Conservation (phyloP, 2,329 filamentous ascomycete species). For the Ambrosiella xylebori region DNA sequence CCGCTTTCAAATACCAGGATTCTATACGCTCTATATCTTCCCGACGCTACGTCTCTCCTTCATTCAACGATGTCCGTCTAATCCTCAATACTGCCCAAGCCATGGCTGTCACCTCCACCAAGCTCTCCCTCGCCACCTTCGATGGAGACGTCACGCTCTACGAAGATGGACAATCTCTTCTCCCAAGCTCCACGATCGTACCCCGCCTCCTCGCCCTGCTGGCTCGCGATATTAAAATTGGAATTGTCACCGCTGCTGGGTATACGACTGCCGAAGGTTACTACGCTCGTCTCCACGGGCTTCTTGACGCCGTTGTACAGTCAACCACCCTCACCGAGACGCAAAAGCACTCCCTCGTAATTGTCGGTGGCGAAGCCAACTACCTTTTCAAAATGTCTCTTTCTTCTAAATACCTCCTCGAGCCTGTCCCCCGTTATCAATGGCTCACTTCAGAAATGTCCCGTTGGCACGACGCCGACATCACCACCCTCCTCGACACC, state of each 20-base stretch:
- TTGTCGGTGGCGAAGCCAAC: slow-evolving; percentile 93
- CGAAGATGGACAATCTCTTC: slow-evolving; percentile 68
- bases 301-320: slow-evolving; percentile 59
- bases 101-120: slow-evolving; percentile 57
- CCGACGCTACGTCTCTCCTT: slow-evolving; percentile 81
- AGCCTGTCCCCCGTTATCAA: slow-evolving; percentile 43
- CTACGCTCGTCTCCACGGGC: slow-evolving; percentile 69
- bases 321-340: slow-evolving; percentile 40
- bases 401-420: slow-evolving; percentile 46
- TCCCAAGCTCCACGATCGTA: slow-evolving; percentile 61
- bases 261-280: slow-evolving; percentile 81
- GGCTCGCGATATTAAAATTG: slow-evolving; percentile 61
- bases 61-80: slow-evolving; percentile 89
- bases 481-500: slow-evolving; percentile 67
- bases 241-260: slow-evolving; percentile 90
- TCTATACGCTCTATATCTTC: slow-evolving; percentile 70
- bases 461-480: slow-evolving; percentile 58
- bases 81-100: slow-evolving; percentile 90
- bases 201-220: slow-evolving; percentile 51
- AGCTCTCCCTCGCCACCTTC: slow-evolving; percentile 74
- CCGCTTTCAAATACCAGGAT: slow-evolving; percentile 86
- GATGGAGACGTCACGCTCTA: slow-evolving; percentile 97
- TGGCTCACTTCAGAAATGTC: slow-evolving; percentile 71
- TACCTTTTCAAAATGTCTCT: slow-evolving; percentile 73
- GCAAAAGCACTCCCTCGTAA: slow-evolving; percentile 64